These are phyloP conservation scores for Penicillium argentinense DNA, from an alignment of 495 filamentous ascomycete species.

Conservation along the genomic window DNA sequence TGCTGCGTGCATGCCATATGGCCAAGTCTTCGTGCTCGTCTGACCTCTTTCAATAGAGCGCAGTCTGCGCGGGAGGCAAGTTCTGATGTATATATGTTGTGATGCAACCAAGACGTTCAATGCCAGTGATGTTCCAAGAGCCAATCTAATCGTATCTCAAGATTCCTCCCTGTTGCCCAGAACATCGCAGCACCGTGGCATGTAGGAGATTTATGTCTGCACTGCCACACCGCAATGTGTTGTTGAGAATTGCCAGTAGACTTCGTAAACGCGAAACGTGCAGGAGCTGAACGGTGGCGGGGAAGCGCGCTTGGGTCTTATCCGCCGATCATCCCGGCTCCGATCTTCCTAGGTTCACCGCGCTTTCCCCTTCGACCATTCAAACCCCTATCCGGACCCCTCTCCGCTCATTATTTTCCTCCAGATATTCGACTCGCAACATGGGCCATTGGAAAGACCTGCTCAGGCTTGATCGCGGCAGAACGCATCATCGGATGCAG, in stretches of 20 bases:
- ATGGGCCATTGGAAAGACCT: slow-evolving; percentile 42
- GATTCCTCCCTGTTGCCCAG: too few relatives aligned
- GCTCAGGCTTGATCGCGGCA: slow-evolving; percentile 25
- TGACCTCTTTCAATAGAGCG: slow-evolving; percentile 9
- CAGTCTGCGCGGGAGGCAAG: slow-evolving; percentile 20
- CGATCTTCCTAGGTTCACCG: slow-evolving; percentile 2
- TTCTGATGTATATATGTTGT: slow-evolving; percentile 48
- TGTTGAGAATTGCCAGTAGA: too few relatives aligned
- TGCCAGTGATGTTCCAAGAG: slow-evolving; percentile 36
- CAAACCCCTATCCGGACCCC: neutral
- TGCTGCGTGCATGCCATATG: slow-evolving; percentile 19
- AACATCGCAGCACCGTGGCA: too few relatives aligned
- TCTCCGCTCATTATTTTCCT: neutral
- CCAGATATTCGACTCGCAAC: neutral
- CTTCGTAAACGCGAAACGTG: too few relatives aligned
- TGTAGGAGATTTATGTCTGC: too few relatives aligned
- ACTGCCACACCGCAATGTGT: too few relatives aligned
- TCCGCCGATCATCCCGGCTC: slow-evolving; percentile 3
- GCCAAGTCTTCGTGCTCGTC: slow-evolving; percentile 17
- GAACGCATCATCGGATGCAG: slow-evolving; percentile 24
- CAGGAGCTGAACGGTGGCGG: too few relatives aligned
- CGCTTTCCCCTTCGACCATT: neutral
- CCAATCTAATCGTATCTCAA: slow-evolving; percentile 4
- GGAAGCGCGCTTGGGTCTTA: slow-evolving; percentile 11
- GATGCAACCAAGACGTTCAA: slow-evolving; percentile 32